A percentile compares a stretch with the other conserved stretches of the same genome.
phyloP scores from a whole-genome alignment of 768 basidiomycete species.

The Pleurotus platypus region DNA sequence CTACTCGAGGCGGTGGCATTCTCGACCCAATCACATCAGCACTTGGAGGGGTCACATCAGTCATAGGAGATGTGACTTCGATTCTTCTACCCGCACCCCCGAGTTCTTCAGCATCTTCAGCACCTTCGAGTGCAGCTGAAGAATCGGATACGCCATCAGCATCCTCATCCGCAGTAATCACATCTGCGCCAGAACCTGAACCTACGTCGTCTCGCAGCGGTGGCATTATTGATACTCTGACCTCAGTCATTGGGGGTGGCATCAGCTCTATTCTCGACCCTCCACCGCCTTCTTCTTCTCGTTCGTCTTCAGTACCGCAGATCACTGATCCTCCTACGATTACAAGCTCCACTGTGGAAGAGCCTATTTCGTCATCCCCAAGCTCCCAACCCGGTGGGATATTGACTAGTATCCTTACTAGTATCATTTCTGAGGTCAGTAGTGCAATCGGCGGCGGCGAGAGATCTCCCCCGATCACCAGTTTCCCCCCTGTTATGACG shows the following conservation, averaged over 20 bases:
- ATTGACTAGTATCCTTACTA: slow-evolving; percentile 1
- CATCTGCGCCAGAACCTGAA: neutral
- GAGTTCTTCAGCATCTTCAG: neutral
- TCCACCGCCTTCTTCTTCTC: neutral
- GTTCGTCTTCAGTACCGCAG: neutral
- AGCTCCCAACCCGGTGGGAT: neutral
- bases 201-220: neutral
- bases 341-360: too few species aligned
- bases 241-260: too few species aligned
- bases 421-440: slow-evolving; percentile 7
- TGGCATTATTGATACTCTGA: neutral
- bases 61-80: neutral
- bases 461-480: neutral
- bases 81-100: neutral
- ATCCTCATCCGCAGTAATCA: neutral
- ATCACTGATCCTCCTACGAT: neutral
- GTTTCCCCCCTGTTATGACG: neutral
- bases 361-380: neutral
- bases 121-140: neutral
- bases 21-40: slow-evolving; percentile 7
- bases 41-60: neutral
- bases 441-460: slow-evolving; percentile 9
- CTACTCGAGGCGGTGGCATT: slow-evolving; percentile 9
- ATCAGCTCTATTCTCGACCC: neutral
- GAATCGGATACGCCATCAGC: neutral